Conservation (phyloP, 345 rosid species). For the Murraya koenigii region DNA sequence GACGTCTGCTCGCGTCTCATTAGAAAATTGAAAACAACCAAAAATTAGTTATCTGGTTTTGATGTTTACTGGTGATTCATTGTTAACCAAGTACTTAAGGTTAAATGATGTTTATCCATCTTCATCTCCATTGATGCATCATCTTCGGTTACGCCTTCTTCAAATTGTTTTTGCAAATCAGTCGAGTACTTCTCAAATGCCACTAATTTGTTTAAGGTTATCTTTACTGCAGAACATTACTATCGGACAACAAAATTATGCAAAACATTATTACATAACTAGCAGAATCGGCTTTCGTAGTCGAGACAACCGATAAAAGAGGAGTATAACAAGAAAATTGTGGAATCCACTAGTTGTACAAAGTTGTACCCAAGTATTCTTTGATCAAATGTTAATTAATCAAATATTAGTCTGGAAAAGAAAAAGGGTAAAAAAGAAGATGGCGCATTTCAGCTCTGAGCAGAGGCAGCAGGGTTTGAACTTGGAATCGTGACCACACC, state of each 20-base stretch:
- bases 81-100: too few relatives aligned
- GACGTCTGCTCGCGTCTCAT: too few relatives aligned
- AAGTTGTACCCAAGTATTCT: conserved; percentile 12
- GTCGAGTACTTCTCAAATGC: background rate
- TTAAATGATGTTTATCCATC: too few relatives aligned
- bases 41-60: background rate
- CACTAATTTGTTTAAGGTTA: background rate
- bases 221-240: background rate
- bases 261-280: conserved; percentile 25
- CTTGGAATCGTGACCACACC: conserved; percentile 47
- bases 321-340: conserved; percentile 1
- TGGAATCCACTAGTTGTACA: background rate
- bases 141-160: too few relatives aligned
- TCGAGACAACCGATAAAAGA: conserved; percentile 3
- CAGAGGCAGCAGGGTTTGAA: conserved; percentile 71
- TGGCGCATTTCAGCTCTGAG: conserved; percentile 53
- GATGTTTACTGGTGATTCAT: background rate
- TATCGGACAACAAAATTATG: conserved; percentile 14
- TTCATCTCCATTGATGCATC: too few relatives aligned
- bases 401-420: background rate
- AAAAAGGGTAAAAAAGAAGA: background rate
- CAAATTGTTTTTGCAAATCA: too few relatives aligned
- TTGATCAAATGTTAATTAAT: conserved; percentile 8
- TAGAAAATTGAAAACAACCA: too few relatives aligned
- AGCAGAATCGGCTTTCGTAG: conserved; percentile 20